Percentiles rank a stretch among this genome's conserved stretches.
Conservation (phyloP, 805 yeast species). For the Cyberlindnera saturnus region DNA sequence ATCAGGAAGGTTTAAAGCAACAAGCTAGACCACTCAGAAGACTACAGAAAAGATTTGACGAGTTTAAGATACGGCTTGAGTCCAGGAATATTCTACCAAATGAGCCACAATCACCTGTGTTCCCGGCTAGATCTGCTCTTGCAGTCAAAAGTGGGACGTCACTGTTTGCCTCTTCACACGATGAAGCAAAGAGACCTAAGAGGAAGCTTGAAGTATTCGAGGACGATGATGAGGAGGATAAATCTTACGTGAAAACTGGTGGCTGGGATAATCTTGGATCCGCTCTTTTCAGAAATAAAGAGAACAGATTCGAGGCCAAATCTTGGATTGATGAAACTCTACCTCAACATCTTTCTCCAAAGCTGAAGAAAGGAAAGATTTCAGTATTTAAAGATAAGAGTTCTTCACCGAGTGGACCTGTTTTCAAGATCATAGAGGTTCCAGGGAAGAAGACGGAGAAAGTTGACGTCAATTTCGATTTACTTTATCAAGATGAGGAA, state of each 20-base stretch:
- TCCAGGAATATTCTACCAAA: constrained; percentile 12
- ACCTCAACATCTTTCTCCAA: constrained; percentile 29
- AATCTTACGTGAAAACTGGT: constrained; percentile 14
- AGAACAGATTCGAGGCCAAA: constrained; percentile 48
- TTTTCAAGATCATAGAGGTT: constrained; percentile 43
- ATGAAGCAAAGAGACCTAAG: constrained; percentile 3
- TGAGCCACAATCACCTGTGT: constrained; percentile 31
- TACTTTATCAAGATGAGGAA: constrained; percentile 47
- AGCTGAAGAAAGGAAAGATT: constrained; percentile 20
- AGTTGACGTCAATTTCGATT: constrained; percentile 52
- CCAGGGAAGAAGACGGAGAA: constrained; percentile 59
- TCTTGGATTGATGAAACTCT: constrained; percentile 62
- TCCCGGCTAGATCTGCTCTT: constrained; percentile 29
- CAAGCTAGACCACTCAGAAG: constrained; percentile 62
- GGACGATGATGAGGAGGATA: constrained; percentile 12
- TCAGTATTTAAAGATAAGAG: constrained; percentile 35
- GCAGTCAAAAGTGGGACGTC: constrained; percentile 32
- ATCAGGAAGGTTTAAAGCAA: constrained; percentile 47
- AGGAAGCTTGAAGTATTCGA: constrained; percentile 18
- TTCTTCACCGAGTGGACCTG: constrained; percentile 28
- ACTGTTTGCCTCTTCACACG: constrained; percentile 10
- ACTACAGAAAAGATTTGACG: constrained; percentile 35
- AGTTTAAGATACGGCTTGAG: constrained; percentile 38
- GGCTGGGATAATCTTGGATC: constrained; percentile 48
- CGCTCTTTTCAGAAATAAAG: constrained; percentile 49